A percentile compares a stretch with the other conserved stretches of the same genome.
Evolutionary conservation across 192 early-diverging fungal genomes (phyloP).

Genomic region (Coemansia sp.): DNA sequence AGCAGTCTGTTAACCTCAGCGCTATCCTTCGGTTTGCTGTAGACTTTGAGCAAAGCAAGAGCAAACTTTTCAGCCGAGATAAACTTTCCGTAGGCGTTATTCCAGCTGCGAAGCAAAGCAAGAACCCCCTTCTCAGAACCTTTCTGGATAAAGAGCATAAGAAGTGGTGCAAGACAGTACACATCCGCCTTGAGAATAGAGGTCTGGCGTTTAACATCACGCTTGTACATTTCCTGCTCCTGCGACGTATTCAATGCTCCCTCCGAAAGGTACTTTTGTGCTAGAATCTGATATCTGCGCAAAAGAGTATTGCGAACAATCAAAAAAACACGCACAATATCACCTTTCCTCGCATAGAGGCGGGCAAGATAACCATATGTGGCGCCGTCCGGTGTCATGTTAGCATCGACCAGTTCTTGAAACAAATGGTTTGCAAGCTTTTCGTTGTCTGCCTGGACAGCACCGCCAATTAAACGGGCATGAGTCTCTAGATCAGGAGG

Average conservation of each 20-base stretch:
- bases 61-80: constrained; percentile 43
- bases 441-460: constrained; percentile 33
- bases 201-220: constrained; percentile 10
- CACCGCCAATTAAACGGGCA: constrained; percentile 45
- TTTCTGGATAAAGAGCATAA: constrained; percentile 38
- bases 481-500: constrained; percentile 41
- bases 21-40: constrained; percentile 31
- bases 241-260: constrained; percentile 9
- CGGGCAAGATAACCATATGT: constrained; percentile 40
- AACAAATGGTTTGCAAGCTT: constrained; percentile 44
- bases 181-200: constrained; percentile 33
- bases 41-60: constrained; percentile 41
- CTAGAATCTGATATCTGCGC: constrained; percentile 16
- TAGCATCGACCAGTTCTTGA: constrained; percentile 40
- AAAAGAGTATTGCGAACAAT: constrained; percentile 36
- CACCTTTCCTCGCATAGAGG: constrained; percentile 38
- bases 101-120: constrained; percentile 46
- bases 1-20: constrained; percentile 11
- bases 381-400: constrained; percentile 31
- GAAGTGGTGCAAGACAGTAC: constrained; percentile 45
- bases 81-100: constrained; percentile 22
- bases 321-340: constrained; percentile 39
- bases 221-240: constrained; percentile 14
- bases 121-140: constrained; percentile 31
- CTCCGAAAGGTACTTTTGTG: constrained; percentile 8